Evolutionary conservation across 148 eudicot species (phyloP).

Genomic region (Fallopia convolvulus): DNA sequence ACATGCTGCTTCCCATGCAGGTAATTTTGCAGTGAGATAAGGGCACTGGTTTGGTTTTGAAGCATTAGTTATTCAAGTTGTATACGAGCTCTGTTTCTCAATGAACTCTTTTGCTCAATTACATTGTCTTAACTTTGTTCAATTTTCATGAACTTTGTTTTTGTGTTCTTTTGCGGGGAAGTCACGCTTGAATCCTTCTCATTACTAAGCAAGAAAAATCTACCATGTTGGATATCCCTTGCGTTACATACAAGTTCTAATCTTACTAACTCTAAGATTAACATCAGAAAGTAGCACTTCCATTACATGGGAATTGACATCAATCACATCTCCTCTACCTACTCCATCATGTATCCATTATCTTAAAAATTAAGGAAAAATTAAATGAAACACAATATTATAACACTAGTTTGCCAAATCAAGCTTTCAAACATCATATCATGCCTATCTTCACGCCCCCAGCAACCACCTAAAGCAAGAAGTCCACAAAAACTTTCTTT

Average conservation of each 20-base stretch:
- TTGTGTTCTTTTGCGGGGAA: too few species aligned
- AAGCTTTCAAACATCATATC: too few species aligned
- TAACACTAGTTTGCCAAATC: too few species aligned
- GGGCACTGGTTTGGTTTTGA: not conserved
- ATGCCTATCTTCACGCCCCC: not conserved
- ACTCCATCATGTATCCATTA: not conserved
- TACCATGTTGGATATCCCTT: not conserved
- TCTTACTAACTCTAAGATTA: too few species aligned
- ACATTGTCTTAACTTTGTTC: not conserved
- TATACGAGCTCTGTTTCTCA: not conserved
- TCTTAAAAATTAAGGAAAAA: not conserved
- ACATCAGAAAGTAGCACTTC: not conserved
- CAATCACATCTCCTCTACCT: not conserved
- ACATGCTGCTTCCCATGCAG: not conserved
- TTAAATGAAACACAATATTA: not conserved
- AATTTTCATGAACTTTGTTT: too few species aligned
- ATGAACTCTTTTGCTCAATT: not conserved
- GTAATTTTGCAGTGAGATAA: not conserved
- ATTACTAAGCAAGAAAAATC: too few species aligned
- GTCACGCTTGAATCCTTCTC: too few species aligned
- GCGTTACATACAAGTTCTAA: not conserved
- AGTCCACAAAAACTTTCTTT: not conserved
- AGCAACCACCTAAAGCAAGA: not conserved
- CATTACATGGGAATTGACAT: not conserved
- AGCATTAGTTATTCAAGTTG: not conserved